phyloP scores from a whole-genome alignment of 108 stramenopile genomes.

The Aurantiochytrium sp. region DNA sequence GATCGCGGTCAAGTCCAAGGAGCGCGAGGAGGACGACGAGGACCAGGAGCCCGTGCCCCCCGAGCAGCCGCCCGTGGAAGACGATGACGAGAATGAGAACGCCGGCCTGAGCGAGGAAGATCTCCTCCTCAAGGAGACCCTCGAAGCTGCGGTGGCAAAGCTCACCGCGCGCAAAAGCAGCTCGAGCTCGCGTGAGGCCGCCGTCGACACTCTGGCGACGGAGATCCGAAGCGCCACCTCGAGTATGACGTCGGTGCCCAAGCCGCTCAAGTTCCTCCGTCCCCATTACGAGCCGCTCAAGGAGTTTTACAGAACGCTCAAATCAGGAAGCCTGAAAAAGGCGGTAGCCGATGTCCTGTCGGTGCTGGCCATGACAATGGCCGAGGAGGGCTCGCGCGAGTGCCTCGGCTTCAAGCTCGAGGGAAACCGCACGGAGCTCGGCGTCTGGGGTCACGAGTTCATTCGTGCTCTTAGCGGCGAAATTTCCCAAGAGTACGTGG shows the following conservation, averaged over 20 bases:
- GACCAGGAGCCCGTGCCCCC: neutral
- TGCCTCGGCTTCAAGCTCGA: constrained; percentile 81
- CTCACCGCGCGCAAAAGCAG: neutral
- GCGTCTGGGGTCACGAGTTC: constrained; percentile 97
- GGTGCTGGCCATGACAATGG: constrained; percentile 87
- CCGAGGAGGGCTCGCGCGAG: constrained; percentile 53
- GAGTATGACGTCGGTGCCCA: constrained; percentile 96
- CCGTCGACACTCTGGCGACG: constrained; percentile 74
- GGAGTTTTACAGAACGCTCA: constrained; percentile 55
- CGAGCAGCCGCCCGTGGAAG: constrained; percentile 4
- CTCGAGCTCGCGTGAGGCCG: constrained; percentile 12
- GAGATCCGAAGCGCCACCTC: constrained; percentile 80
- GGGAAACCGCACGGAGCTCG: constrained; percentile 67
- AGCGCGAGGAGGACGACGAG: neutral
- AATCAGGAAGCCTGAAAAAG: constrained; percentile 10
- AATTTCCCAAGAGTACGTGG: constrained; percentile 90
- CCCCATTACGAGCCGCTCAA: constrained; percentile 81
- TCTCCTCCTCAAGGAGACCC: constrained; percentile 17
- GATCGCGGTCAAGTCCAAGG: constrained; percentile 38
- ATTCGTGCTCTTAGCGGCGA: constrained; percentile 87
- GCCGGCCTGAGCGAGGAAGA: constrained; percentile 21
- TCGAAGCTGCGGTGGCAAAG: constrained; percentile 11
- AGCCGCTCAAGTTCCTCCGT: constrained; percentile 95
- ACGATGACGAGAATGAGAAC: constrained; percentile 4
- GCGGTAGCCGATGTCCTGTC: constrained; percentile 81